A percentile compares a stretch with the other conserved stretches of the same genome.
Conservation (phyloP, 108 stramenopile genomes). For the Nannochloropsis oceanica region DNA sequence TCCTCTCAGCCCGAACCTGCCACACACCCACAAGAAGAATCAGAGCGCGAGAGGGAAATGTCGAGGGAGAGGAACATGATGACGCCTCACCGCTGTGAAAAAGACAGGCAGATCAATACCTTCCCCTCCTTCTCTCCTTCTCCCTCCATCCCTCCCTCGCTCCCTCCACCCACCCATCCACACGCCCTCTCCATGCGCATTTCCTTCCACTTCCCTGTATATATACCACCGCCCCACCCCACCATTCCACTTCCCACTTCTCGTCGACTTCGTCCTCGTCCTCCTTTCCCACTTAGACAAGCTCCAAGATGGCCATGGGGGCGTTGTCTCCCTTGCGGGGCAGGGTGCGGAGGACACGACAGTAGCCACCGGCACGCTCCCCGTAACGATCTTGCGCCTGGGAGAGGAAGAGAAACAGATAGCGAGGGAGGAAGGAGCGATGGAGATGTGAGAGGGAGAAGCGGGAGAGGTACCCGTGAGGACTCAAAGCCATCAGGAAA, state of each 20-base stretch:
- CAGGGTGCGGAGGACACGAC: constrained; percentile 74
- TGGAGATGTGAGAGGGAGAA: neutral
- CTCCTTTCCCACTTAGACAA: constrained; percentile 50
- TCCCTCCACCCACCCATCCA: neutral
- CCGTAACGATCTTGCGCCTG: neutral
- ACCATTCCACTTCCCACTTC: neutral
- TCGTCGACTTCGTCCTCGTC: neutral
- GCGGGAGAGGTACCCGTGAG: too few relatives aligned
- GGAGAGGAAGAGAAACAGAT: neutral
- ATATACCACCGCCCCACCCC: neutral
- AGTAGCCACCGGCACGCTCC: constrained; percentile 56
- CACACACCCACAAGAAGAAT: too few relatives aligned
- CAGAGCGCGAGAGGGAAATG: too few relatives aligned
- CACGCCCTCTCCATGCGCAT: neutral
- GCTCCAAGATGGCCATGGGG: constrained; percentile 87
- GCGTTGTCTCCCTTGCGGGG: constrained; percentile 89
- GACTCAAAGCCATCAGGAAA: too few relatives aligned
- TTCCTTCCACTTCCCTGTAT: neutral
- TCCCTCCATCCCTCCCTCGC: neutral
- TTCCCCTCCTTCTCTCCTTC: neutral
- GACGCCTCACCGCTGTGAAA: neutral
- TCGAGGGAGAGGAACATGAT: neutral
- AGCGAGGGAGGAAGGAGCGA: neutral
- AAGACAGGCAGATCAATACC: neutral
- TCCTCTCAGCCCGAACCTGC: too few relatives aligned